Evolutionary conservation across 2,329 filamentous ascomycete species (phyloP).

Genomic region (Colletotrichum zoysiae): DNA sequence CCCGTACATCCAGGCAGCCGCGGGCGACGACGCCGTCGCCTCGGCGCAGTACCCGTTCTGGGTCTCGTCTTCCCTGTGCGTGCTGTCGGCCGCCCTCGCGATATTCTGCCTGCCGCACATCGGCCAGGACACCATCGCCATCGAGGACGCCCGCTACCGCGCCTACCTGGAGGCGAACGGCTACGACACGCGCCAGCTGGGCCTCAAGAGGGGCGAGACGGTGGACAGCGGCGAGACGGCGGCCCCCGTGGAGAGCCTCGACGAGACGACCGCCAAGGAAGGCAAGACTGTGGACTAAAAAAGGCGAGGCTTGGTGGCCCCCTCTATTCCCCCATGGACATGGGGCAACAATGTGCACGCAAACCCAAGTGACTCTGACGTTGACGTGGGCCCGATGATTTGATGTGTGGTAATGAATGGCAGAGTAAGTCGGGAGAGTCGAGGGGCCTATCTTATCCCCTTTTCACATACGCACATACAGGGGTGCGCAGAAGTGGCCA

Average conservation of each 20-base stretch:
- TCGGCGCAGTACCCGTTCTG: conserved; percentile 90
- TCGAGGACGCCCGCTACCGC: conserved; percentile 82
- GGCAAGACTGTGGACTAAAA: conserved; percentile 13
- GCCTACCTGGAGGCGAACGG: conserved; percentile 79
- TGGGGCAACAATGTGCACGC: not conserved
- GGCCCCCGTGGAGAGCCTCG: not conserved
- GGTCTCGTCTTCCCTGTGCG: conserved; percentile 81
- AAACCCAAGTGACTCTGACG: no score
- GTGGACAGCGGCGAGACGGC: not conserved
- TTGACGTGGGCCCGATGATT: no score
- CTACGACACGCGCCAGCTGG: conserved; percentile 76
- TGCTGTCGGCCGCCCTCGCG: conserved; percentile 73
- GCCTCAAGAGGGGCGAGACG: conserved; percentile 54
- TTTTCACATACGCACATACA: no score
- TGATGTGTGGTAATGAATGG: no score
- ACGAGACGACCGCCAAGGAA: not conserved
- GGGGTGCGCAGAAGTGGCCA: no score
- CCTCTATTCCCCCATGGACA: no score
- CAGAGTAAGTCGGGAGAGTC: not conserved
- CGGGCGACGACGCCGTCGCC: conserved; percentile 63
- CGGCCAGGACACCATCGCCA: conserved; percentile 85
- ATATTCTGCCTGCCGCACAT: conserved; percentile 81
- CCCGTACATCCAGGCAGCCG: conserved; percentile 76
- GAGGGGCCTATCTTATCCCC: not conserved
- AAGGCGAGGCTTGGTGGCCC: not conserved